These are phyloP conservation scores for Pythium vanterpoolii DNA, from an alignment of 352 stramenopile species.

Conservation along the genomic window DNA sequence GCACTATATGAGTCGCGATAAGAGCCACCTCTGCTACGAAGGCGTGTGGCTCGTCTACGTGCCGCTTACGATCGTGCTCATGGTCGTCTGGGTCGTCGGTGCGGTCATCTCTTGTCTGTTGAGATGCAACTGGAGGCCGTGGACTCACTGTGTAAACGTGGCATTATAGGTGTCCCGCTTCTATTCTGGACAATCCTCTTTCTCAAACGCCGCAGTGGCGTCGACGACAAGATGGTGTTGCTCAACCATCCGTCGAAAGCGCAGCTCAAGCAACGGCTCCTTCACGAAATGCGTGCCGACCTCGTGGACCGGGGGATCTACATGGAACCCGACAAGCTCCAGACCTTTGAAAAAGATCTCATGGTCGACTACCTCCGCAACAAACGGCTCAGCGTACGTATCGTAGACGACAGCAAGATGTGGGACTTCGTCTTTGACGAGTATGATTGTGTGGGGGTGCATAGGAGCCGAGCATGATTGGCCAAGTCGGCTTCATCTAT, in stretches of 20 bases:
- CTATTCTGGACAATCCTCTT: constrained; percentile 69
- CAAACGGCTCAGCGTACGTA: constrained; percentile 45
- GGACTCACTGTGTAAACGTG: too few species aligned
- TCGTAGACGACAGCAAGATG: background rate
- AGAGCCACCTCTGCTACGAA: constrained; percentile 54
- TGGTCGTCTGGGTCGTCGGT: constrained; percentile 66
- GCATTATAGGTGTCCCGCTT: constrained; percentile 49
- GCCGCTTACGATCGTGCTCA: constrained; percentile 38
- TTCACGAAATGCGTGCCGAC: constrained; percentile 48
- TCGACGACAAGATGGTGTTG: constrained; percentile 49
- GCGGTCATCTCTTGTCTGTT: constrained; percentile 11
- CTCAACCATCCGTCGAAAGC: constrained; percentile 35
- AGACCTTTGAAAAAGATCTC: constrained; percentile 47
- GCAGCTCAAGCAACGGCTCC: constrained; percentile 40
- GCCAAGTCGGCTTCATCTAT: constrained; percentile 81
- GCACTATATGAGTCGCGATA: constrained; percentile 65
- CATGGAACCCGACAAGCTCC: constrained; percentile 44
- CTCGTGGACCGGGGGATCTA: constrained; percentile 35
- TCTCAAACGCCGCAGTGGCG: constrained; percentile 40
- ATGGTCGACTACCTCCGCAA: constrained; percentile 54
- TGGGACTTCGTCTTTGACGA: background rate
- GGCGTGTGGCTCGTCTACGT: constrained; percentile 57
- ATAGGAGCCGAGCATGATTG: constrained; percentile 67
- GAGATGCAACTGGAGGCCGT: too few species aligned
- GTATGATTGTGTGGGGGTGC: too few species aligned